Evolutionary conservation across 1,284 basidiomycete genomes (phyloP), one percentile per base, ranked within the genome.

Genomic region (Ceratobasidium sp.): DNA sequence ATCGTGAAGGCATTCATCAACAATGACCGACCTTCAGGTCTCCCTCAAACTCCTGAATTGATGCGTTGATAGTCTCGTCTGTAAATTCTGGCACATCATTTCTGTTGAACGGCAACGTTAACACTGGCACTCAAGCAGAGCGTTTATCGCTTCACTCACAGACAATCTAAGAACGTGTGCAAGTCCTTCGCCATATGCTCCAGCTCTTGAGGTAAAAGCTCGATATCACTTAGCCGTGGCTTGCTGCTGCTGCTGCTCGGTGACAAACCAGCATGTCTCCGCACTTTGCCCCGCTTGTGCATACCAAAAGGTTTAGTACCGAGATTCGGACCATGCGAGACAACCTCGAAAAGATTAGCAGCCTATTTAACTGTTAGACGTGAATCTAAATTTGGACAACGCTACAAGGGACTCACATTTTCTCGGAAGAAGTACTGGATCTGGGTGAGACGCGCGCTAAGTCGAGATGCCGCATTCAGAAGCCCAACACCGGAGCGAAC

Each of bases 31-130:
- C 89, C 83, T 87, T 88, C 59, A 92, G 81, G 79, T 92, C 90
- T 0, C 86, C 86, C 78, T 90, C 87, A 63, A 91, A 88, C 5
- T 87, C 85, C 70, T 84, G 77, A 64, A 91, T 89, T 1, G 88
- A 89, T 0, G 86, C 83, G 78, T 91, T 90, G 41, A 91, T 87
- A 7, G 86, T 88, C 76, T 91, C 89, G 70, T 91, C 76, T n/a
- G 55, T 74, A 58, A 76, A 76, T 44, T 75, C 89, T 46, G 86
- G 74, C 21, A 76, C 50, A 43, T 73, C 47, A 23, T 61, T 71
- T 13, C 71, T 73, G 11, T 32, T 38, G 4, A 13, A 47, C 35
- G 35, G 11, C 11, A 38, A 11, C 35, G 35, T 38, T 38, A 38
- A 11, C 35, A 38, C 4, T 38, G 35, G 6, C 35, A 38, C 35